Evolutionary conservation across 495 filamentous ascomycete genomes (phyloP), one percentile per base, ranked within the genome.

Genomic region (Podospora sp.): DNA sequence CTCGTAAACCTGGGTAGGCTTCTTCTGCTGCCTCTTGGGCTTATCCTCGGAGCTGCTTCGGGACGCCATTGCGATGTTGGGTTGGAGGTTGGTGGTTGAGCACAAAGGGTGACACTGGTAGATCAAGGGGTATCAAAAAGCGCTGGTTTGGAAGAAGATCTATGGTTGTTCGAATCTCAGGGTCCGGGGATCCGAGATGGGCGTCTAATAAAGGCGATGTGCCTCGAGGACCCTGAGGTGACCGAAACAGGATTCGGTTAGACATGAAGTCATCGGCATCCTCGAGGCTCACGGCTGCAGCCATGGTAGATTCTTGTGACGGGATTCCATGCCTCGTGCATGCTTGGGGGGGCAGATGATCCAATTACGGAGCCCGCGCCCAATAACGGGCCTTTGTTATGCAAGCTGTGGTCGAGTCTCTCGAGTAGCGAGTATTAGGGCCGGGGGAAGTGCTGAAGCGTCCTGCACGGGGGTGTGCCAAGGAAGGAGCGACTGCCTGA

Each of bases 11-110:
- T 81, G 76, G 24, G 53, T 18, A 4, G 36, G 67, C 25, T 77
- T 73, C 67, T 74, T 72, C 27, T 75, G 72, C 62, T 74, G 33
- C 51, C 70, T 67, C 60, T 67, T 75, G 68, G 71, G 63, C 65
- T 66, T 75, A 68, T 62, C 72, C 49, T 70, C 76, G 57, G 66
- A 77, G 69, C 72, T 77, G 77, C 60, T 81, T 63, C 35, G 76
- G 73, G 65, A 80, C 51, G 71, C 74, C 75, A 74, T 83, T 61
- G 60, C 70, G 56, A 21, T 29, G 57, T 57, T 69, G 58, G 67
- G 50, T 33, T 29, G 11, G 33, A 25, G 36, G 56, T 49, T 55
- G 35, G 29, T 50, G 20, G 36, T 33, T 11, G 26, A 26, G 16
- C 20, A 49, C 12, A 21, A 21, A 27, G 22, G 29, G 35, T n/a